Evolutionary conservation across 306 rosid species (phyloP), one percentile per base, ranked within the genome.

Genomic region (Fragaria iinumae): DNA sequence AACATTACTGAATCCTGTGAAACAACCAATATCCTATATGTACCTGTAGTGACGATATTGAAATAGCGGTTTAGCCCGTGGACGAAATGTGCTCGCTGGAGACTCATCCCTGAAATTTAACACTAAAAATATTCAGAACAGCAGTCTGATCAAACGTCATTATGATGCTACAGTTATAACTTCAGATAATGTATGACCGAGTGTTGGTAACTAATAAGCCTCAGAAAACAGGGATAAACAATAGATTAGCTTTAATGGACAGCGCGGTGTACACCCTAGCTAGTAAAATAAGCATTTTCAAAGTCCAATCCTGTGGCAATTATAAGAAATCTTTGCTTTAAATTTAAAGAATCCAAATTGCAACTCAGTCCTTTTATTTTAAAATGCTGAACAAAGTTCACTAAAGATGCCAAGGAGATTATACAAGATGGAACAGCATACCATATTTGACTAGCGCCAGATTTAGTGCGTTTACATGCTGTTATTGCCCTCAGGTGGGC

Each of bases 1-100:
- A 39, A 71, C 21, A 21, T 44, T 12, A 5, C 4, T 14, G 64
- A 38, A 59, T 55, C 60, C 36, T 59, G 69, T 73, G 77, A 53
- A 70, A 75, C 5, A 17, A 20, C 16, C 27, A 36, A 34, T 73
- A 62, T 47, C 73, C 34, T 36, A 60, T 76, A 36, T 45, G 65
- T 88, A 96, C 99, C 99, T 96, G 88, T 96, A 96, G 87, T 92
- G 93, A 80, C 99, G 99, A 83, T 96, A 96, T 78, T 96, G 99
- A 87, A 96, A 96, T 64, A 96, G 89, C 21, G 73, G 99, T 76
- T 93, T 84, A 78, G 98, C 97, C 81, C 90, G 86, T 4, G 98
- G 97, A 73, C 98, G 99, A 77, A 92, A 96, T 79, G 99, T 91
- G 81, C 80, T 85, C 69, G 81, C 85, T 11, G 94, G 96, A 86